Conservation (phyloP, 1,139 yeast species). For the Pneumocystis wakefieldiae region DNA sequence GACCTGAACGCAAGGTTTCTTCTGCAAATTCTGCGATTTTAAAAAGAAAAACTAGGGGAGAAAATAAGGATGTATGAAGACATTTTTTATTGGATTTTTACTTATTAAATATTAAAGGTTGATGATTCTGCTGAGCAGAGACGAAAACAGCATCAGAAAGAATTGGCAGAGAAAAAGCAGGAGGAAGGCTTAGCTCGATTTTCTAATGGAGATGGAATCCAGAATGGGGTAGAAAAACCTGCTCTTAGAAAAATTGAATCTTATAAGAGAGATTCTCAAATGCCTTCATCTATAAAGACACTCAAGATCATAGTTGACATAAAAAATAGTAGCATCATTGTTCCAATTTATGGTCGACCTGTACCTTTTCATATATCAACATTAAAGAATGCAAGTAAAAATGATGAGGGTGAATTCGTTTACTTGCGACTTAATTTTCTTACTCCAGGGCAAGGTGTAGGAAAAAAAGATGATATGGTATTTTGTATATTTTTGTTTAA, state of each 20-base stretch:
- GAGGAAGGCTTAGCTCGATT: constrained; percentile 12
- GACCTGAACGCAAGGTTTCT: constrained; percentile 3
- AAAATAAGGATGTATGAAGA: constrained; percentile 33
- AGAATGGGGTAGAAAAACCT: constrained; percentile 55
- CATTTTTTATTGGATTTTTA: neutral
- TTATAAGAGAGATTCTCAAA: constrained; percentile 79
- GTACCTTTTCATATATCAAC: constrained; percentile 95
- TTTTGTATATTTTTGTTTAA: neutral
- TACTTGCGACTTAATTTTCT: constrained; percentile 81
- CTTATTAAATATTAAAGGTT: constrained; percentile 11
- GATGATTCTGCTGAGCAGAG: constrained; percentile 73
- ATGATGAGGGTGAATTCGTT: constrained; percentile 91
- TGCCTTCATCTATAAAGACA: constrained; percentile 71
- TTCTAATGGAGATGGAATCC: constrained; percentile 31
- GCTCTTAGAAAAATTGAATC: constrained; percentile 87
- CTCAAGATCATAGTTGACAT: constrained; percentile 75
- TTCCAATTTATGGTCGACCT: constrained; percentile 91
- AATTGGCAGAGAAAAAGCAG: constrained; percentile 21
- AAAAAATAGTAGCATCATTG: constrained; percentile 72
- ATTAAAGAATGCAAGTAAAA: constrained; percentile 85
- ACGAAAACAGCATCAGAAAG: constrained; percentile 68
- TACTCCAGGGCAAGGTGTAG: constrained; percentile 73
- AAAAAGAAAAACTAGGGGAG: constrained; percentile 70
- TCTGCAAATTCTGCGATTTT: constrained; percentile 36
- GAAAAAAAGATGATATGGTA: constrained; percentile 33